These are phyloP conservation scores for Phytophthora podocarpi DNA, from an alignment of 352 stramenopile species.

Conservation along the genomic window DNA sequence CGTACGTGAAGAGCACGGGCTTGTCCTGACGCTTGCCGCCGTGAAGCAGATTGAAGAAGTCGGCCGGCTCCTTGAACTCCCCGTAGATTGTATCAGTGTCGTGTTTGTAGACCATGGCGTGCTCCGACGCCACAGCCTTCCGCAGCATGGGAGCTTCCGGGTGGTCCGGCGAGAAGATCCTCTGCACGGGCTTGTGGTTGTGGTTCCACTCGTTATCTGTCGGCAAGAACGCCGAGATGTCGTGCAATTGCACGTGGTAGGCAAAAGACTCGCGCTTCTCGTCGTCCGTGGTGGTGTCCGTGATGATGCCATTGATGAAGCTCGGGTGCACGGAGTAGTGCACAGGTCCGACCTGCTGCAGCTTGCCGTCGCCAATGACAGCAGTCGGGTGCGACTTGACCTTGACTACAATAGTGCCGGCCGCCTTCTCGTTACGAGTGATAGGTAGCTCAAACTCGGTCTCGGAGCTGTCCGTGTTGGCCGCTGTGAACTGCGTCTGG, in stretches of 20 bases:
- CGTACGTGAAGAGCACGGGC: slow-evolving; percentile 45
- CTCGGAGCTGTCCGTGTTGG: slow-evolving; percentile 33
- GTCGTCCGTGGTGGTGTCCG: slow-evolving; percentile 31
- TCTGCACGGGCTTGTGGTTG: slow-evolving; percentile 38
- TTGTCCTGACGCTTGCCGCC: slow-evolving; percentile 36
- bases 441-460: slow-evolving; percentile 41
- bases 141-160: slow-evolving; percentile 32
- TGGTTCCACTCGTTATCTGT: slow-evolving; percentile 46
- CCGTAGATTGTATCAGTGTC: slow-evolving; percentile 23
- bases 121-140: slow-evolving; percentile 31
- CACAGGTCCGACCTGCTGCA: slow-evolving; percentile 36
- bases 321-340: slow-evolving; percentile 41
- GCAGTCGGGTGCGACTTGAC: slow-evolving; percentile 27
- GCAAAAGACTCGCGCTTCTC: slow-evolving; percentile 31
- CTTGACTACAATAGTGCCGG: slow-evolving; percentile 28
- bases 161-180: slow-evolving; percentile 42
- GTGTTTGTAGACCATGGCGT: slow-evolving; percentile 40
- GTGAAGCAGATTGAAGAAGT: slow-evolving; percentile 43
- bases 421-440: slow-evolving; percentile 11
- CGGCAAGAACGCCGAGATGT: slow-evolving; percentile 30
- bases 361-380: background rate
- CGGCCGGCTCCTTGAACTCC: slow-evolving; percentile 8
- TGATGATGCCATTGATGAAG: slow-evolving; percentile 23
- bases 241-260: slow-evolving; percentile 42
- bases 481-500: slow-evolving; percentile 36